These are phyloP conservation scores for Coemansia brasiliensis DNA, from an alignment of 192 early-diverging fungal species.

Conservation along the genomic window DNA sequence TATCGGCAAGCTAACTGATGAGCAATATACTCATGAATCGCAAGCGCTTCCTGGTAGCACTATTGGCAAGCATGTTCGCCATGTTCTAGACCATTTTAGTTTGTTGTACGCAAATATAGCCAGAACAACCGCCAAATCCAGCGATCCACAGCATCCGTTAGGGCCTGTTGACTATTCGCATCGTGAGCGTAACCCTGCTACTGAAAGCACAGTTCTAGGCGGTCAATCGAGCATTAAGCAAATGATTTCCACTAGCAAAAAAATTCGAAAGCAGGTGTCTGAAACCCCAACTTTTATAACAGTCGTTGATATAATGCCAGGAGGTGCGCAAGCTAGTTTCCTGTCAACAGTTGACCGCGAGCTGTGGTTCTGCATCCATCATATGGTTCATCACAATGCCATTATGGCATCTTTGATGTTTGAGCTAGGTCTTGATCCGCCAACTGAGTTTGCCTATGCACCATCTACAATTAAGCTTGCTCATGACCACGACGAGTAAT, in stretches of 20 bases:
- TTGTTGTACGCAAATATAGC: conserved; percentile 22
- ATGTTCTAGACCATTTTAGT: conserved; percentile 54
- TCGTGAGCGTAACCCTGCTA: conserved; percentile 21
- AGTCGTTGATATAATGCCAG: conserved; percentile 25
- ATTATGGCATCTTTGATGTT: conserved; percentile 44
- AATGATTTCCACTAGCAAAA: neutral
- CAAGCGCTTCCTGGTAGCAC: conserved; percentile 50
- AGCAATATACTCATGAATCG: conserved; percentile 30
- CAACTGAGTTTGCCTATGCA: conserved; percentile 46
- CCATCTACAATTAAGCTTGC: conserved; percentile 46
- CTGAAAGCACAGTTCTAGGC: conserved; percentile 15
- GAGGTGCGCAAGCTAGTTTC: conserved; percentile 11
- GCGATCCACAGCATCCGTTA: neutral
- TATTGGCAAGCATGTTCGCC: conserved; percentile 61
- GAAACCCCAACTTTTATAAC: neutral
- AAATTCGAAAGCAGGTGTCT: neutral
- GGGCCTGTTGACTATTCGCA: conserved; percentile 25
- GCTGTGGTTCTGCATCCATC: conserved; percentile 58
- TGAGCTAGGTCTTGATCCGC: conserved; percentile 29
- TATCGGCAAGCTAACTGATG: conserved; percentile 18
- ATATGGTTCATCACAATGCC: conserved; percentile 57
- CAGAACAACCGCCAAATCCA: neutral
- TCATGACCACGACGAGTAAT: conserved; percentile 2
- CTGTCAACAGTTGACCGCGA: conserved; percentile 46
- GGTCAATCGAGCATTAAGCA: conserved; percentile 19